Evolutionary conservation across 768 basidiomycete genomes (phyloP), one percentile per base, ranked within the genome.

Genomic region (Amanita brunnescens): DNA sequence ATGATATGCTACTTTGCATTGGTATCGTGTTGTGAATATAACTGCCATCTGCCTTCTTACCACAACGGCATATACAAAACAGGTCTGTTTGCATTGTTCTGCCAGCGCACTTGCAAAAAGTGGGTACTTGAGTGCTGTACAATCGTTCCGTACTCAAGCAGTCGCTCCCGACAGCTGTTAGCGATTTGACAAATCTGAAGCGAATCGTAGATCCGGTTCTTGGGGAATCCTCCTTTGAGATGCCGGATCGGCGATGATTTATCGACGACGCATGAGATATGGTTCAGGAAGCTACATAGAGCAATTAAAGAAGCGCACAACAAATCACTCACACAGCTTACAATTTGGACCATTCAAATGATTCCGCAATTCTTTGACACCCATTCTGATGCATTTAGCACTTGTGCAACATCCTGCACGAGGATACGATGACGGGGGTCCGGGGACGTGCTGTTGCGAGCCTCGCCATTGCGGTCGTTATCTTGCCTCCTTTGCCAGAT

Each of bases 321-420:
- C 23, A 35, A 38, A 38, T 10, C 41, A 49, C 49, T 42, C 30
- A 20, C 14, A 34, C 38, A 29, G 73, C 89, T 65, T 62, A 91
- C 89, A 87, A 92, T 68, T 91, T 89, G 10, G 87, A 81, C 83
- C 88, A 90, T 64, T 92, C 89, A 56, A 77, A 56, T 88, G 82
- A 42, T 73, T 69, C 87, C 89, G 91, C 18, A 92, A 73, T 49
- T 80, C 73, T 52, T 73, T 70, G 60, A 91, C 79, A 60, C 88
- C 14, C 79, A 75, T 57, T 77, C 76, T 45, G 71, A 76, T 12
- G 73, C 69, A 24, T 73, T 69, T 16, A 91, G 68, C 70, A 87
- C 75, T 2, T 71, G 69, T 4, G 75, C 81, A 33, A 85, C 76
- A 37, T 85, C 77, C 32, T 79, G 74, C 13, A 83, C 77, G 47